These are phyloP conservation scores for Pneumocystis canis DNA, from an alignment of 1,139 yeast species.

Conservation along the genomic window DNA sequence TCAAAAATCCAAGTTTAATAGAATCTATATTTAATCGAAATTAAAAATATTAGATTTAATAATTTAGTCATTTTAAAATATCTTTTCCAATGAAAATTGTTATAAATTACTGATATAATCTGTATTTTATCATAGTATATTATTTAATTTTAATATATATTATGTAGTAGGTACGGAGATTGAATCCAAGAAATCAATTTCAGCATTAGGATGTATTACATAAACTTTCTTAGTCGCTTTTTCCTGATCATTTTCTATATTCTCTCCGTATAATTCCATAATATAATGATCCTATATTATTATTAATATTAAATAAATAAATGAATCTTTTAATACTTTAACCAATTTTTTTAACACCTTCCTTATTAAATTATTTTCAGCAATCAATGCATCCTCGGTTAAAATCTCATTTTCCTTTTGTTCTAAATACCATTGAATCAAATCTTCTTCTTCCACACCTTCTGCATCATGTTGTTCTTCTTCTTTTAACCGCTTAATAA, in stretches of 20 bases:
- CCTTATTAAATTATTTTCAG: constrained; percentile 54
- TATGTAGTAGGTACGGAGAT: not conserved
- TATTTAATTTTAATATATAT: not conserved
- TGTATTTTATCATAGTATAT: not conserved
- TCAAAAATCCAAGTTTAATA: too few species aligned
- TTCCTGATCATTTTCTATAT: constrained; percentile 27
- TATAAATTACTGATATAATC: not conserved
- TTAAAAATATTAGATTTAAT: too few species aligned
- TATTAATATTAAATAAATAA: not conserved
- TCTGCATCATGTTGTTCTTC: constrained; percentile 34
- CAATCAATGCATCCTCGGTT: constrained; percentile 56
- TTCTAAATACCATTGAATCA: constrained; percentile 68
- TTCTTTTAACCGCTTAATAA: constrained; percentile 54
- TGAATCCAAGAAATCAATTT: constrained; percentile 26
- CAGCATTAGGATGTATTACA: constrained; percentile 66
- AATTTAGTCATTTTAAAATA: not conserved
- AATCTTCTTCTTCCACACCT: constrained; percentile 56
- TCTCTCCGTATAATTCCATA: constrained; percentile 60
- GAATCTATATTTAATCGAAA: too few species aligned
- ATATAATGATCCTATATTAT: constrained; percentile 47
- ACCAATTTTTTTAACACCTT: constrained; percentile 76
- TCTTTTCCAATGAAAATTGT: not conserved
- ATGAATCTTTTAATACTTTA: constrained; percentile 23
- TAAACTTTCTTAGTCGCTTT: constrained; percentile 33
- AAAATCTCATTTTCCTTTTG: constrained; percentile 59